Percentiles rank a stretch among this genome's conserved stretches.
phyloP scores from a whole-genome alignment of 495 filamentous ascomycete species.

The Penicillium tannophilum region DNA sequence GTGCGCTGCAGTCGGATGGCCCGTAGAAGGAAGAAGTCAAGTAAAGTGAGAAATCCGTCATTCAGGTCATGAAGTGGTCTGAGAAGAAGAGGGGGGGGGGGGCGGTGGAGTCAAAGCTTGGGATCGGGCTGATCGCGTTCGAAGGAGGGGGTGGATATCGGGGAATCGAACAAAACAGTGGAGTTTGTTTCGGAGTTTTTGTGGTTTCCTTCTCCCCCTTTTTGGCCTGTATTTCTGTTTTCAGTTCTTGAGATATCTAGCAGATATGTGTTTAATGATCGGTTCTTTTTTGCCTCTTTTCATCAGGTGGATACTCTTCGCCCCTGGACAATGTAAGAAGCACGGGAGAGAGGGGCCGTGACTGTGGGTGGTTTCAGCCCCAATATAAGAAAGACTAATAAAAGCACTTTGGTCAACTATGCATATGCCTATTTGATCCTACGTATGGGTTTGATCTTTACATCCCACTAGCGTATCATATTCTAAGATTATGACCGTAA shows the following conservation, averaged over 20 bases:
- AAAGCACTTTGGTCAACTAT: no score
- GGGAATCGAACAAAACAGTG: constrained; percentile 7
- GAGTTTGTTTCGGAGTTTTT: neutral
- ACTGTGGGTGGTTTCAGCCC: constrained; percentile 5
- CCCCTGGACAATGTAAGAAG: neutral
- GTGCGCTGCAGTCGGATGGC: constrained; percentile 33
- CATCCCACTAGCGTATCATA: no score
- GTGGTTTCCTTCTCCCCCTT: neutral
- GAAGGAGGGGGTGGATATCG: constrained; percentile 18
- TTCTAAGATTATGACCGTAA: no score
- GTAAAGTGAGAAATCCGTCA: constrained; percentile 23
- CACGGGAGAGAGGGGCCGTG: neutral
- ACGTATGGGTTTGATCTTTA: no score
- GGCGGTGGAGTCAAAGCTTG: constrained; percentile 30
- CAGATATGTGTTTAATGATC: neutral
- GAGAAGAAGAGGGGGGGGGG: constrained; percentile 36
- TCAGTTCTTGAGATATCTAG: neutral
- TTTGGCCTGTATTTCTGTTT: neutral
- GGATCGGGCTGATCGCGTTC: constrained; percentile 28
- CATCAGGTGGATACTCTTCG: neutral
- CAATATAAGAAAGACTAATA: neutral
- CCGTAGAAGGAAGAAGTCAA: constrained; percentile 15
- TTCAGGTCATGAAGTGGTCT: constrained; percentile 23
- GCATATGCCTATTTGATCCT: no score
- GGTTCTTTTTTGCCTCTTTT: neutral